Evolutionary conservation across 2,329 filamentous ascomycete genomes (phyloP).

Genomic region (Zopfia rhizophila): DNA sequence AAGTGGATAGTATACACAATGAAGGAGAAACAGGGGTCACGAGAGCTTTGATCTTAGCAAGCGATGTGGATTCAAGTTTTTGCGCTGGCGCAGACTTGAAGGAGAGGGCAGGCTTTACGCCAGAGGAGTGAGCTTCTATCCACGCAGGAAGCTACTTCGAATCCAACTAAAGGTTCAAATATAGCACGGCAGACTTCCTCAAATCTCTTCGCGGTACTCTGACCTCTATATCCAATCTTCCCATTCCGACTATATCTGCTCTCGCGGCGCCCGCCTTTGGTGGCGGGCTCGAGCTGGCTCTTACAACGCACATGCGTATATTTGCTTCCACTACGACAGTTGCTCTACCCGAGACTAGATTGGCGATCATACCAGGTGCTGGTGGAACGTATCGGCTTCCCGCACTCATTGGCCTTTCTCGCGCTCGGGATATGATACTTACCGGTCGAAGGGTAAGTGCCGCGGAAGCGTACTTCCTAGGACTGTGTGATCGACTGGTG

Average conservation of each 20-base stretch:
- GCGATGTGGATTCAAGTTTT: constrained; percentile 86
- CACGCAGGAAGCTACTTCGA: constrained; percentile 15
- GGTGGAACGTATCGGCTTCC: constrained; percentile 92
- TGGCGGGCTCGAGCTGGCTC: constrained; percentile 91
- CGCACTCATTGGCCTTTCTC: constrained; percentile 77
- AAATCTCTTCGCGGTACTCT: constrained; percentile 80
- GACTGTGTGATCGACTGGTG: constrained; percentile 88
- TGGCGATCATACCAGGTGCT: constrained; percentile 94
- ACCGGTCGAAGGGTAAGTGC: constrained; percentile 87
- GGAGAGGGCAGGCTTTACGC: constrained; percentile 80
- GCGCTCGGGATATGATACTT: constrained; percentile 89
- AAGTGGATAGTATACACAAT: constrained; percentile 76
- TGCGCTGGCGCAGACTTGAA: constrained; percentile 96
- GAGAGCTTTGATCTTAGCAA: constrained; percentile 83
- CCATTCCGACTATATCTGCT: constrained; percentile 89
- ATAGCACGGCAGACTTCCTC: constrained; percentile 83
- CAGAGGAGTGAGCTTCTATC: constrained; percentile 73
- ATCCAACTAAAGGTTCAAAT: constrained; percentile 18
- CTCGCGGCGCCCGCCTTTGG: constrained; percentile 88
- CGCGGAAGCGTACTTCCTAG: constrained; percentile 89
- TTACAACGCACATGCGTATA: constrained; percentile 89
- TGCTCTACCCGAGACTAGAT: constrained; percentile 87
- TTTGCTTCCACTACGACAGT: constrained; percentile 81
- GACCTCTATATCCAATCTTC: constrained; percentile 75
- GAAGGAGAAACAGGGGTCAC: constrained; percentile 70